Evolutionary conservation across 768 basidiomycete species (phyloP), one percentile per base, ranked within the genome.

Genomic region (Collybia sordida): DNA sequence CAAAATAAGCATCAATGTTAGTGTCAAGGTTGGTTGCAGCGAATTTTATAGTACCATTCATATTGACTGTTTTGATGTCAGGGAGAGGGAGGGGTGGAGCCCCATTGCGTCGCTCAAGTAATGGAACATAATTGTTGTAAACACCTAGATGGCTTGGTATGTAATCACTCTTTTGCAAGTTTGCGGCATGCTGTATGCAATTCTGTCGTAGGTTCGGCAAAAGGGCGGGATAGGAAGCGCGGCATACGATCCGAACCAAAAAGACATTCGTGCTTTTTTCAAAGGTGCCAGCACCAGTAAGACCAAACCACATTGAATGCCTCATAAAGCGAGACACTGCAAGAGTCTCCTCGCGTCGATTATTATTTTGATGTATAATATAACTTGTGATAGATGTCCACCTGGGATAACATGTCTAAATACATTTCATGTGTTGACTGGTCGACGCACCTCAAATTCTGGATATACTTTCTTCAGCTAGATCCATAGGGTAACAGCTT

Each of bases 261-360:
- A 79, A 54, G 82, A 86, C 60, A 86, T 94, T 40, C 78, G 88
- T 18, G 74, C 77, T 2, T 93, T 91, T 72, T 89, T 93, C 17
- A 49, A 37, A n/a, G 9, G 17, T 42, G 24, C 23, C n/a, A 42
- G 38, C 27, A 35, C 35, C 17, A 37, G n/a, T 25, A 47, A 34
- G 74, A 77, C 51, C 54, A 44, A 34, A 36, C 23, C 27, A 25
- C 46, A 37, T 35, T 47, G 45, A 31, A 31, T 7, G 14, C 3
- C 31, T 14, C 14, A 14, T 14, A 31, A 31, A 31, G 3, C 11
- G 9, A 14, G 14, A 31, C 11, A 31, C 9, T 31, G 31, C 11
- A 31, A 31, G 14, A 31, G 25, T 14, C 31, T 12, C 31, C 14
- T 14, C 31, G 21, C 31, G 18, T 40, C 39, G 11, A 49, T 49